Evolutionary conservation across 2,329 filamentous ascomycete genomes (phyloP).

Genomic region (Emmonsiellopsis sp.): DNA sequence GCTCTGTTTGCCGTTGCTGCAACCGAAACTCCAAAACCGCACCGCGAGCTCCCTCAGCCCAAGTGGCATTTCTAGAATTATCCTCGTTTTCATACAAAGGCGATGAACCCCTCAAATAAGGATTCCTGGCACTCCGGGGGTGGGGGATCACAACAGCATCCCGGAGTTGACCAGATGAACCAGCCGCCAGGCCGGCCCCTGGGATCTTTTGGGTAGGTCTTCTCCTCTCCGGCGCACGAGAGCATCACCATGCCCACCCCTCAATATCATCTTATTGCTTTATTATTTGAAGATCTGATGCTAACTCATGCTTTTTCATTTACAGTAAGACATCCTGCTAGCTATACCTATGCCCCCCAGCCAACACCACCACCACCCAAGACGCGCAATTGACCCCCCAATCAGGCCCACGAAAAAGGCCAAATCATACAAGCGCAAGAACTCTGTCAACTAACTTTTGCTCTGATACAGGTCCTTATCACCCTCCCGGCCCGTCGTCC

Average conservation of each 20-base stretch:
- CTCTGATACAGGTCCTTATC: constrained; percentile 29
- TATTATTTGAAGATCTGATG: constrained; percentile 2
- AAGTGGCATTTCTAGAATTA: too few relatives aligned
- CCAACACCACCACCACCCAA: not conserved
- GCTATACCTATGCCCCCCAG: not conserved
- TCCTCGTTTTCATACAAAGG: not conserved
- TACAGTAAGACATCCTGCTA: not conserved
- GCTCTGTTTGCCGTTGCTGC: too few relatives aligned
- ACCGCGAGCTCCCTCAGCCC: too few relatives aligned
- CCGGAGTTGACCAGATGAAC: constrained; percentile 34
- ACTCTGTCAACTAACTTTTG: not conserved
- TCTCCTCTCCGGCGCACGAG: constrained; percentile 2
- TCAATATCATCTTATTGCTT: constrained; percentile 6
- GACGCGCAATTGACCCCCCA: not conserved
- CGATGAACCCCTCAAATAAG: constrained; percentile 34
- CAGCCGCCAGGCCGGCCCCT: constrained; percentile 31
- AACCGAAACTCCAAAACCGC: too few relatives aligned
- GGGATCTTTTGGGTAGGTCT: constrained; percentile 36
- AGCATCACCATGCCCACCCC: not conserved
- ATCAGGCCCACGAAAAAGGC: not conserved
- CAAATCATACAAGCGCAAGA: not conserved
- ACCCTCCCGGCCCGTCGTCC: constrained; percentile 32
- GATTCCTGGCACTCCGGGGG: constrained; percentile 34
- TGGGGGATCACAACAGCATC: constrained; percentile 32
- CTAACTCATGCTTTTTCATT: constrained; percentile 1